Conservation (phyloP, 2,329 filamentous ascomycete species). For the Pezicula neosporulosa region DNA sequence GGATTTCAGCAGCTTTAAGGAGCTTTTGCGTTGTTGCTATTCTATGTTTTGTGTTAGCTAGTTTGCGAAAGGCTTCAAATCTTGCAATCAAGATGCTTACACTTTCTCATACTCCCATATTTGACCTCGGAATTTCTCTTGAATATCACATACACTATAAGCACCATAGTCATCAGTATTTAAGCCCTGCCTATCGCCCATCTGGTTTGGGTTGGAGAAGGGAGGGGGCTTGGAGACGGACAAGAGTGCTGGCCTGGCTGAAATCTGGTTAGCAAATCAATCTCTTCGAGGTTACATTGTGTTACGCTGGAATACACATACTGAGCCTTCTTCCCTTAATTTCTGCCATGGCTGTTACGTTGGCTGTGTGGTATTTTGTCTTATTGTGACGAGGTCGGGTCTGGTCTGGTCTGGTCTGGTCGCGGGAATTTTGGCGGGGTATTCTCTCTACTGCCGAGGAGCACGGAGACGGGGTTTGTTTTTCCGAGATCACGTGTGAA, state of each 20-base stretch:
- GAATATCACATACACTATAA: slow-evolving; percentile 82
- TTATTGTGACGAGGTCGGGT: neutral
- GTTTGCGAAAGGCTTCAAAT: neutral
- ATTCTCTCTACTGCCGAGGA: neutral
- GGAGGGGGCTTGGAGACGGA: neutral
- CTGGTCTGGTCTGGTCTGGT: neutral
- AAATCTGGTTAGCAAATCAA: neutral
- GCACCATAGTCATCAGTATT: neutral
- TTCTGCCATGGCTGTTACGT: neutral
- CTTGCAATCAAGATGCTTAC: slow-evolving; percentile 37
- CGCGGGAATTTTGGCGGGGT: neutral
- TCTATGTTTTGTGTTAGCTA: slow-evolving; percentile 33
- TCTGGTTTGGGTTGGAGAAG: neutral
- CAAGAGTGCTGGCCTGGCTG: slow-evolving; percentile 19
- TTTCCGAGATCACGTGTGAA: neutral
- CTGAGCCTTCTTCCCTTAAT: neutral
- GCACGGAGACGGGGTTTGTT: neutral
- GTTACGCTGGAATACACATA: neutral
- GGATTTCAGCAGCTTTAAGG: slow-evolving; percentile 58
- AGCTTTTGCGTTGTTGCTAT: slow-evolving; percentile 67
- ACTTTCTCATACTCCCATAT: slow-evolving; percentile 86
- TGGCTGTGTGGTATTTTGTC: neutral
- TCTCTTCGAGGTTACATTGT: neutral
- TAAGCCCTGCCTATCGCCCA: neutral
- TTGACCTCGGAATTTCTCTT: slow-evolving; percentile 83